These are phyloP conservation scores for Astraeus odoratus DNA, from an alignment of 768 basidiomycete genomes.

Conservation along the genomic window DNA sequence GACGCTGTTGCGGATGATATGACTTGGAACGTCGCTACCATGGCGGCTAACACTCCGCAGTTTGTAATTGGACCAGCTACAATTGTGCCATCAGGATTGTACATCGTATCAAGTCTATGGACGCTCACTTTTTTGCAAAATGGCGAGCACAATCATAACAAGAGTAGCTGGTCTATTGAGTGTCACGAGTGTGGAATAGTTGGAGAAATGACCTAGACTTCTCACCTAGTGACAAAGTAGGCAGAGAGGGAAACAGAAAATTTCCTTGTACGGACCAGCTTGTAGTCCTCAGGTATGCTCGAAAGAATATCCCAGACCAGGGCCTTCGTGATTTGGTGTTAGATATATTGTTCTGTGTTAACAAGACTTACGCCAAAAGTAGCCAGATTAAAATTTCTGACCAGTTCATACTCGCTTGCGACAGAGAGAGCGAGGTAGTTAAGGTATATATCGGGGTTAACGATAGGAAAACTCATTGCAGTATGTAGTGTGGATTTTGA, in stretches of 20 bases:
- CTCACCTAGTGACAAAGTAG: slow-evolving; percentile 19
- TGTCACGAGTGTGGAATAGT: slow-evolving; percentile 6
- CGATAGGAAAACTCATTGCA: not conserved
- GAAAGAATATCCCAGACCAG: slow-evolving; percentile 22
- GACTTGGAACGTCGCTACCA: not conserved
- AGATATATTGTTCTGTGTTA: not conserved
- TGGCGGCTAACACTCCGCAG: not conserved
- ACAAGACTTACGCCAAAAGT: not conserved
- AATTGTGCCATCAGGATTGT: not conserved
- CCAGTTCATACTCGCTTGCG: not conserved
- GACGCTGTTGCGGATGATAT: slow-evolving; percentile 10
- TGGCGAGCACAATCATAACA: slow-evolving; percentile 5
- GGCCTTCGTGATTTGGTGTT: slow-evolving; percentile 10
- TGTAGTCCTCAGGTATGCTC: slow-evolving; percentile 16
- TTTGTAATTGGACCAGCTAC: not conserved
- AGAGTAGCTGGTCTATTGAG: slow-evolving; percentile 11
- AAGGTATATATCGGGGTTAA: not conserved
- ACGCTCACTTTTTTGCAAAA: slow-evolving; percentile 18
- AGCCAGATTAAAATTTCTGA: not conserved
- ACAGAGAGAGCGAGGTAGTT: not conserved
- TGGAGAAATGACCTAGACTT: not conserved
- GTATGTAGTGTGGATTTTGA: not conserved
- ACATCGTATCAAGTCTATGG: too few relatives aligned
- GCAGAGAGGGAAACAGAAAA: slow-evolving; percentile 13
- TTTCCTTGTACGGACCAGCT: slow-evolving; percentile 10